A percentile compares a stretch with the other conserved stretches of the same genome.
phyloP scores from a whole-genome alignment of 352 stramenopile genomes.

The Phytophthora macrochlamydospora region DNA sequence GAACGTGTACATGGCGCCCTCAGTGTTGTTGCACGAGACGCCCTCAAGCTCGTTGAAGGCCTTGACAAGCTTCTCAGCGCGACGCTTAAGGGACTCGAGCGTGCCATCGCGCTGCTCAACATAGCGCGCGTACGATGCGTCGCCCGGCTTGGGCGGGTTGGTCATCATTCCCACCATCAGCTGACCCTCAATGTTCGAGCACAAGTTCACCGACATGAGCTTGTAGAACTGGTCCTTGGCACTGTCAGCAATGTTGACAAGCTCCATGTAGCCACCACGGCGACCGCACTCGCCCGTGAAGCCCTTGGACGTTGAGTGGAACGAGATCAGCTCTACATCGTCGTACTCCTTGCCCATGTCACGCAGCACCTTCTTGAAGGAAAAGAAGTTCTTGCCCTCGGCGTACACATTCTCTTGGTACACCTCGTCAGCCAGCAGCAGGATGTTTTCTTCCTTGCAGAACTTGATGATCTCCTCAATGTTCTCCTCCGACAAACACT shows the following conservation, averaged over 20 bases:
- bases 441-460: constrained; percentile 93
- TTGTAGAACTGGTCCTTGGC: constrained; percentile 99
- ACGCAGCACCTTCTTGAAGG: constrained; percentile 94
- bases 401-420: constrained; percentile 99
- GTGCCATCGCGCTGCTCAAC: constrained; percentile 91
- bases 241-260: constrained; percentile 93
- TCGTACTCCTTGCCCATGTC: constrained; percentile 86
- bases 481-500: constrained; percentile 86
- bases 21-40: constrained; percentile 95
- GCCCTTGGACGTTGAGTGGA: constrained; percentile 99
- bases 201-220: constrained; percentile 97
- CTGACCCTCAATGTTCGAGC: constrained; percentile 97
- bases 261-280: constrained; percentile 96
- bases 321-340: constrained; percentile 96
- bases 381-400: constrained; percentile 92
- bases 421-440: constrained; percentile 98
- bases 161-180: constrained; percentile 98
- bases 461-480: constrained; percentile 97
- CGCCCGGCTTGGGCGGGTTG: constrained; percentile 91
- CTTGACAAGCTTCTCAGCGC: constrained; percentile 92
- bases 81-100: constrained; percentile 94
- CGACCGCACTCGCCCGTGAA: constrained; percentile 99
- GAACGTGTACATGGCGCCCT: constrained; percentile 99
- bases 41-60: constrained; percentile 96
- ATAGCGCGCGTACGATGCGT: constrained; percentile 92